Conservation (phyloP, 176 grass and related monocot species). For the Oryza longistaminata region DNA sequence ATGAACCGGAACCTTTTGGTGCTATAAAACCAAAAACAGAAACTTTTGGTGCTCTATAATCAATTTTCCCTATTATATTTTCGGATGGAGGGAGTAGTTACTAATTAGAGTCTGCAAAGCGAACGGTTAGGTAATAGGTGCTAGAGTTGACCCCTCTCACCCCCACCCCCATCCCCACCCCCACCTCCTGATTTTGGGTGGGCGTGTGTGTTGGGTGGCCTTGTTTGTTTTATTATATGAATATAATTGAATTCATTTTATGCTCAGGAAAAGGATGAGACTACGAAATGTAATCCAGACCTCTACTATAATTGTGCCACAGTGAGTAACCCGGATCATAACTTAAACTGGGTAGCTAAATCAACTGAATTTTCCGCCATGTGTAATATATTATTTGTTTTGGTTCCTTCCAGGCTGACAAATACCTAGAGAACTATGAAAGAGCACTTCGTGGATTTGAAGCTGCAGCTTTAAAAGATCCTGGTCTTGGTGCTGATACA, state of each 20-base stretch:
- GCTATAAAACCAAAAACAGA: no score
- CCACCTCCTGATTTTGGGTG: no score
- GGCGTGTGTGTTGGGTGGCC: neutral
- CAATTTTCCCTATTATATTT: no score
- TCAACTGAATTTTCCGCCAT: slow-evolving; percentile 1
- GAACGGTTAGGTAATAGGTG: neutral
- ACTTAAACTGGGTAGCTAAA: neutral
- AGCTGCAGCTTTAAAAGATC: slow-evolving; percentile 81
- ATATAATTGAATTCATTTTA: slow-evolving; percentile 37
- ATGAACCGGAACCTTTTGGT: no score
- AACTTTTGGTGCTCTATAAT: no score
- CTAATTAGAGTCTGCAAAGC: neutral
- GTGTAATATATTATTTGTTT: slow-evolving; percentile 24
- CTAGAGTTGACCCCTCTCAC: neutral
- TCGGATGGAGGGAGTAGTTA: neutral
- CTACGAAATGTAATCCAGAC: slow-evolving; percentile 78
- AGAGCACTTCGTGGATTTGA: slow-evolving; percentile 92
- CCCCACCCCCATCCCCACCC: no score
- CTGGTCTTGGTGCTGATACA: slow-evolving; percentile 67
- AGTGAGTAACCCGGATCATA: slow-evolving; percentile 54
- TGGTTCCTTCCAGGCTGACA: slow-evolving; percentile 65
- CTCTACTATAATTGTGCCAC: slow-evolving; percentile 90
- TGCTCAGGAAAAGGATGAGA: slow-evolving; percentile 84
- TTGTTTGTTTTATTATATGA: neutral
- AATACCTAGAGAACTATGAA: slow-evolving; percentile 97